Evolutionary conservation across 768 basidiomycete species (phyloP).

Genomic region (Leccinum broughii): DNA sequence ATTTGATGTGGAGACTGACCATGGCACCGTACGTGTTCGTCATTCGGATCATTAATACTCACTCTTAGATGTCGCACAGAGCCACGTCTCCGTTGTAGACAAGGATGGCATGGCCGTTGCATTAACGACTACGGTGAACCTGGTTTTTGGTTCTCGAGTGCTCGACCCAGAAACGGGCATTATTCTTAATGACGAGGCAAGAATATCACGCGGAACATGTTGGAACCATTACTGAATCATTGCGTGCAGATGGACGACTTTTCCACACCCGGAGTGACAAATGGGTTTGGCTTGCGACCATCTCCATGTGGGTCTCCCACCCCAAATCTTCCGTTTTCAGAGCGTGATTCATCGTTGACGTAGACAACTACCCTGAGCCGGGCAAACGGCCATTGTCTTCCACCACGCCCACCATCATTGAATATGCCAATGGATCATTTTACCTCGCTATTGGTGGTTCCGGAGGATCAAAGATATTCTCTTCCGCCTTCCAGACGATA

Average conservation of each 20-base stretch:
- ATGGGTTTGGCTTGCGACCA: conserved; percentile 79
- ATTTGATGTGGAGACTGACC: conserved; percentile 75
- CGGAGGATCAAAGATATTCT: conserved; percentile 86
- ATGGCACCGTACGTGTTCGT: conserved; percentile 62
- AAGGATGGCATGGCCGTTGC: conserved; percentile 83
- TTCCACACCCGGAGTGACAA: conserved; percentile 79
- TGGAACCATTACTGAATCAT: background rate
- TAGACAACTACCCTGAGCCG: conserved; percentile 87
- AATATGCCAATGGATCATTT: conserved; percentile 71
- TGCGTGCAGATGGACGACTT: conserved; percentile 82
- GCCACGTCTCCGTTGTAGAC: conserved; percentile 84
- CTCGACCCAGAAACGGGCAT: conserved; percentile 87
- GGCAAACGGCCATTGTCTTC: conserved; percentile 92
- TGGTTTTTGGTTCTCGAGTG: conserved; percentile 86
- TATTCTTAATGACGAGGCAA: conserved; percentile 83
- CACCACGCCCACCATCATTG: conserved; percentile 76
- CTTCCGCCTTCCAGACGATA: conserved; percentile 74
- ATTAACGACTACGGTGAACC: conserved; percentile 87
- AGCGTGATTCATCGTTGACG: conserved; percentile 1
- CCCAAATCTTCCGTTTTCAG: background rate
- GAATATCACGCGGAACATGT: background rate
- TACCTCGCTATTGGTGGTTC: conserved; percentile 79
- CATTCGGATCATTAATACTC: conserved; percentile 6
- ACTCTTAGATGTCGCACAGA: conserved; percentile 42
- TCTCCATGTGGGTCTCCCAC: conserved; percentile 62